phyloP scores from a whole-genome alignment of 306 rosid genomes.

The Rosa chinensis region DNA sequence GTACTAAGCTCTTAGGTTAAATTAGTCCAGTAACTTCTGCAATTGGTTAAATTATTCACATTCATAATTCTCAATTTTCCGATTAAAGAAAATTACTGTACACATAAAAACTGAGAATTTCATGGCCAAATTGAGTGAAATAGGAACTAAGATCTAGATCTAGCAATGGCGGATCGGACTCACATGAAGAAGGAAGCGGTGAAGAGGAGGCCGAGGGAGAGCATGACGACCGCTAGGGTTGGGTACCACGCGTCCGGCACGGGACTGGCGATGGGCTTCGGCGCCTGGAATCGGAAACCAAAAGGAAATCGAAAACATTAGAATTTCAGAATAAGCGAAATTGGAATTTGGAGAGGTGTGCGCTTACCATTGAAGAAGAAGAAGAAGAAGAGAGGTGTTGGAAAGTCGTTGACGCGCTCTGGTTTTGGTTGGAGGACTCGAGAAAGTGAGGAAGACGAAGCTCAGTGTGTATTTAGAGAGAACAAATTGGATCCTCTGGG shows the following conservation, averaged over 20 bases:
- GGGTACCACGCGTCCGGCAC: slow-evolving; percentile 84
- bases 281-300: slow-evolving; percentile 44
- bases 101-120: not conserved
- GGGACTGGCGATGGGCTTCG: slow-evolving; percentile 86
- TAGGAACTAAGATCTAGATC: not conserved
- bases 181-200: slow-evolving; percentile 96
- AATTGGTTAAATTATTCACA: not conserved
- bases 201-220: slow-evolving; percentile 77
- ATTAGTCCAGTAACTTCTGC: not conserved
- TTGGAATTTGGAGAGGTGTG: not conserved
- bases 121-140: not conserved
- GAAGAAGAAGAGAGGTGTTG: not conserved
- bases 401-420: slow-evolving; percentile 7
- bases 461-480: not conserved
- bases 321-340: not conserved
- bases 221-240: slow-evolving; percentile 66
- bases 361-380: not conserved
- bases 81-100: not conserved
- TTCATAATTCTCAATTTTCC: not conserved
- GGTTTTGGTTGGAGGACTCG: slow-evolving; percentile 2
- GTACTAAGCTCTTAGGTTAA: not conserved
- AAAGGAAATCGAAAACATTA: not conserved
- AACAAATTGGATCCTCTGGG: not conserved
- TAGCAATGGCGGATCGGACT: slow-evolving; percentile 39
- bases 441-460: not conserved